Base-by-base conservation (phyloP, 1,284 basidiomycete species). In the Ganoderma sp. region DNA sequence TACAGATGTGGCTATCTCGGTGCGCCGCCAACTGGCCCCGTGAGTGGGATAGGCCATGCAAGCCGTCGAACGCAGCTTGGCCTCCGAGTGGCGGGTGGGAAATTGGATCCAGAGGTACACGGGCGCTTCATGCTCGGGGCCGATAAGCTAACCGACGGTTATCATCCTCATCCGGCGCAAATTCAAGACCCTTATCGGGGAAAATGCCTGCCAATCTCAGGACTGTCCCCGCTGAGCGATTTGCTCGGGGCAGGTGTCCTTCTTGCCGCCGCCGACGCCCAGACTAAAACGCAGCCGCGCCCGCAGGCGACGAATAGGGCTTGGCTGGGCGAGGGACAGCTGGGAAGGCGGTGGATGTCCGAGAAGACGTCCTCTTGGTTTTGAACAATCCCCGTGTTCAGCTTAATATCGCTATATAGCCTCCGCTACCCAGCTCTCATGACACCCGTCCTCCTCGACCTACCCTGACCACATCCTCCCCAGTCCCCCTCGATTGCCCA, bases 341-440 rank as follows among this genome's bases (percentile, higher is more conserved):
- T 64, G 66, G 61, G 66, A 67, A 66, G 52, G 12, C 19, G 42
- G 57, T 17, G 12, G 32, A 22, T 19, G 25, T 54, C 64, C 62
- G 61, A 61, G 65, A 62, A 56, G 39, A 56, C 22, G 43, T 34
- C 7, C 37, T 39, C n/a, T 43, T 56, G 61, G 61, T 48, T 43
- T 41, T 34, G 67, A 67, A 63, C 70, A 68, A 68, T 66, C 65
- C 59, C 70, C 42, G 66, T 67, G 66, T 67, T 63, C 66, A 67
- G 58, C 22, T 41, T 42, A 60, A 60, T 42, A 60, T 42, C 54
- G 50, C 50, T 56, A 57, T 71, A 71, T 67, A 69, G 67, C 67
- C 63, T 71, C 70, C 70, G 70, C 50, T 54, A 22, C 43, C 48
- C 58, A 37, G 58, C 63, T 67, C 71, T 63, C 67, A 68, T 72